Conservation (phyloP, 495 filamentous ascomycete species). For the Oidiodendron maius region DNA sequence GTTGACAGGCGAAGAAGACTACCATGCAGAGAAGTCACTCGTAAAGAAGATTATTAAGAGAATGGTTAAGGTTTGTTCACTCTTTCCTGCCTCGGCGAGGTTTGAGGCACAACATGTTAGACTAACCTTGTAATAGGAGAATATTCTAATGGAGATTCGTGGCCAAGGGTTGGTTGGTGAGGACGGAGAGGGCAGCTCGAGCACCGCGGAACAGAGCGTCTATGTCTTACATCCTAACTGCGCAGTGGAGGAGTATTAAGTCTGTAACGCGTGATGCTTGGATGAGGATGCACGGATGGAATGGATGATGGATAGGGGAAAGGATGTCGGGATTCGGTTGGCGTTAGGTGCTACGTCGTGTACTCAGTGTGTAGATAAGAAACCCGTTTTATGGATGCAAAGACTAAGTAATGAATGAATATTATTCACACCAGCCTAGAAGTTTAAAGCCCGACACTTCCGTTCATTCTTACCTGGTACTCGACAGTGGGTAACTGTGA, state of each 20-base stretch:
- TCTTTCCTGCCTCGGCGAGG: neutral
- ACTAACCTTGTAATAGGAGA: constrained; percentile 55
- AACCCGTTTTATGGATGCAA: too few species aligned
- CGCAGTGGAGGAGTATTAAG: constrained; percentile 59
- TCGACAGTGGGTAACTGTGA: too few species aligned
- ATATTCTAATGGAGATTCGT: constrained; percentile 84
- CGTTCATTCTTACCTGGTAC: too few species aligned
- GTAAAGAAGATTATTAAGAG: constrained; percentile 87
- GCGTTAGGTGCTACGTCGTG: too few species aligned
- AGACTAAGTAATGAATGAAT: too few species aligned
- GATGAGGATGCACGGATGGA: neutral
- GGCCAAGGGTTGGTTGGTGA: constrained; percentile 70
- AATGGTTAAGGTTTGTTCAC: constrained; percentile 81
- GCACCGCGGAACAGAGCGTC: constrained; percentile 48
- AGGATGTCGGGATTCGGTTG: too few species aligned
- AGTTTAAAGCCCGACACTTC: too few species aligned
- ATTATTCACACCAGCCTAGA: too few species aligned
- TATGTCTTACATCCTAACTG: constrained; percentile 97
- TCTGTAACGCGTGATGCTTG: neutral
- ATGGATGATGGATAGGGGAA: neutral
- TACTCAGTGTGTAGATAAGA: too few species aligned
- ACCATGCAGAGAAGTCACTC: constrained; percentile 67
- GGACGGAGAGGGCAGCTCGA: constrained; percentile 37
- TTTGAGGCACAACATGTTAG: too few species aligned
- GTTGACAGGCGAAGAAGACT: constrained; percentile 71